These are phyloP conservation scores for Xylaria sp. DNA, from an alignment of 2,329 filamentous ascomycete genomes.

Conservation along the genomic window DNA sequence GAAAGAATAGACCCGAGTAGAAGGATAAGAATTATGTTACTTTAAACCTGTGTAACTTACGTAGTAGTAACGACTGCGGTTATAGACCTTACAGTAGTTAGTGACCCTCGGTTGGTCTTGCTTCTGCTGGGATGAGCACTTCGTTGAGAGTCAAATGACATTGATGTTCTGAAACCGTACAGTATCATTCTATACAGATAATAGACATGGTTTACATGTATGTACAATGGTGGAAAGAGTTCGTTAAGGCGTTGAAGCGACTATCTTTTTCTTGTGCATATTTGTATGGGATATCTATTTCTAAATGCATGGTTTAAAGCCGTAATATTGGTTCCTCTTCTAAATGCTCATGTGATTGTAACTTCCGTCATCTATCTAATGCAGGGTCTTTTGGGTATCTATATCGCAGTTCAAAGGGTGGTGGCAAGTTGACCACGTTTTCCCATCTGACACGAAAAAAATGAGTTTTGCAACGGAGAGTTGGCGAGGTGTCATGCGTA, in stretches of 20 bases:
- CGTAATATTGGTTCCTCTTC: too few species aligned
- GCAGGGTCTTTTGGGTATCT: not conserved
- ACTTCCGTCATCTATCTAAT: not conserved
- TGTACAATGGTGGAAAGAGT: not conserved
- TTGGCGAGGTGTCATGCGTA: not conserved
- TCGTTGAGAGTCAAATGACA: not conserved
- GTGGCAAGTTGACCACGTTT: not conserved
- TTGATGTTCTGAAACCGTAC: not conserved
- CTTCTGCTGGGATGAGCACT: not conserved
- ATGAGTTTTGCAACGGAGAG: too few species aligned
- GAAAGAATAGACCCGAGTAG: not conserved
- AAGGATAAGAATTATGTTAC: slow-evolving; percentile 7
- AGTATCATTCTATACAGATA: not conserved
- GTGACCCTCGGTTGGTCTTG: not conserved
- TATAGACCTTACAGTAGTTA: not conserved
- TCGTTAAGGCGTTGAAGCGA: not conserved
- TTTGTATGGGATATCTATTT: not conserved
- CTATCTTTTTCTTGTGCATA: not conserved
- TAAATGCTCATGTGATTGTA: not conserved
- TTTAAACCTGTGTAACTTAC: not conserved
- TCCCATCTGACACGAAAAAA: too few species aligned
- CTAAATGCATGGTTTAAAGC: not conserved
- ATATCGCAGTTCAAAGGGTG: not conserved
- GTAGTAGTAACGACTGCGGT: not conserved
- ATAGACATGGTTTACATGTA: not conserved